Evolutionary conservation across 2,329 filamentous ascomycete species (phyloP).

Genomic region (Ophiostoma sp.): DNA sequence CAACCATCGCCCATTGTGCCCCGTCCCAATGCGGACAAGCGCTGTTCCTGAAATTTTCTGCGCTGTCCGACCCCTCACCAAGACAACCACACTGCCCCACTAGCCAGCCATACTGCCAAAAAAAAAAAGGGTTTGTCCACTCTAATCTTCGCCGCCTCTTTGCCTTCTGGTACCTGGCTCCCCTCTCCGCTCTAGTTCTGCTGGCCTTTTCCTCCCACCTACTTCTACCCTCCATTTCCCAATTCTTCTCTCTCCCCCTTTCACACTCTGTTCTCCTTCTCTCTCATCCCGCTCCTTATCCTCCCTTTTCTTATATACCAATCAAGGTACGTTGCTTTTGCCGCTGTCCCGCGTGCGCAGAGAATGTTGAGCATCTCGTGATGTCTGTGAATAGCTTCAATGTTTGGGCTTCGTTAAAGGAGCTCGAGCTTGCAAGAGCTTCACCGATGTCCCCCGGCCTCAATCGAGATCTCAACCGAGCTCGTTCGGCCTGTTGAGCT

Average conservation of each 20-base stretch:
- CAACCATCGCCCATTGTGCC: slow-evolving; percentile 1
- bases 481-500: neutral
- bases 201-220: slow-evolving; percentile 6
- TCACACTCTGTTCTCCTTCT: slow-evolving; percentile 26
- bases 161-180: slow-evolving; percentile 6
- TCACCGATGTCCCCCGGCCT: neutral
- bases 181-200: neutral
- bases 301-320: slow-evolving; percentile 15
- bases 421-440: neutral
- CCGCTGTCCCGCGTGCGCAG: neutral
- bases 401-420: neutral
- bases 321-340: slow-evolving; percentile 21
- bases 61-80: slow-evolving; percentile 23
- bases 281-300: slow-evolving; percentile 25
- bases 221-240: slow-evolving; percentile 20
- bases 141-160: slow-evolving; percentile 16
- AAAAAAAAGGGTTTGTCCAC: slow-evolving; percentile 18
- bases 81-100: slow-evolving; percentile 20
- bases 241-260: slow-evolving; percentile 21
- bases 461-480: too few relatives aligned
- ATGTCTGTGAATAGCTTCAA: neutral
- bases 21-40: slow-evolving; percentile 16
- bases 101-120: slow-evolving; percentile 9
- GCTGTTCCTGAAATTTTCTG: slow-evolving; percentile 22
- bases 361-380: neutral